Base-by-base conservation (phyloP, 1,139 yeast species). In the Pichia cactophila region DNA sequence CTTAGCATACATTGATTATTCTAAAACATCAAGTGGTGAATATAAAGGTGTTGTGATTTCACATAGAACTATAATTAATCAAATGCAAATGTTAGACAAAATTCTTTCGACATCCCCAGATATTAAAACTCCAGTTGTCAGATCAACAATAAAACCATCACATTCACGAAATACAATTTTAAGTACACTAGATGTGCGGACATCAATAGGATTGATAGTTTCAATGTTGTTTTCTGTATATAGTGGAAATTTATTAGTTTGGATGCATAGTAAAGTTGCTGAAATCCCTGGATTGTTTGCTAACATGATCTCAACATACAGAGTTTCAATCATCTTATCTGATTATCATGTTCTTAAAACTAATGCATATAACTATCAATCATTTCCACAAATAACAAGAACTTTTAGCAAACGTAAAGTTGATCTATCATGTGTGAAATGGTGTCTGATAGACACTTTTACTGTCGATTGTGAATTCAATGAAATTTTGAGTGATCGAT, bases 401-500 rank as follows among this genome's bases (percentile, higher is more conserved):
- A 83, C 86, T 52, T 88, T 73, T 60, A 82, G 85, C 42, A 88
- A 87, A 58, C 86, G 87, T 46, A 76, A 80, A 50, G 94, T 90
- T 3, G 92, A 90, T 60, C 75, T 92, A 43, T 80, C 92, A 0
- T 76, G 86, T 28, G 81, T 92, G 5, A 81, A 82, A 56, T 89
- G 96, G 92, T 95, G 96, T 41, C 69, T 92, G 41, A 89, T 94
- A 10, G 89, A 89, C 58, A 87, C 97, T 0, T 74, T 86, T n/a
- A 86, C 95, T 0, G 89, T 90, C 5, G 98, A 94, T 64, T 88
- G 96, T 3, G 98, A 92, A 58, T 92, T 92, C 58, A 82, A 89
- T 60, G 95, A 88, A 58, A 82, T 92, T 61, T 71, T 92, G 44
- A 81, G 95, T n/a, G 94, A 89, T 58, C 75, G 97, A 54, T 92